These are phyloP conservation scores for Sambucus nigra DNA, from an alignment of 129 eudicot genomes.

Conservation along the genomic window DNA sequence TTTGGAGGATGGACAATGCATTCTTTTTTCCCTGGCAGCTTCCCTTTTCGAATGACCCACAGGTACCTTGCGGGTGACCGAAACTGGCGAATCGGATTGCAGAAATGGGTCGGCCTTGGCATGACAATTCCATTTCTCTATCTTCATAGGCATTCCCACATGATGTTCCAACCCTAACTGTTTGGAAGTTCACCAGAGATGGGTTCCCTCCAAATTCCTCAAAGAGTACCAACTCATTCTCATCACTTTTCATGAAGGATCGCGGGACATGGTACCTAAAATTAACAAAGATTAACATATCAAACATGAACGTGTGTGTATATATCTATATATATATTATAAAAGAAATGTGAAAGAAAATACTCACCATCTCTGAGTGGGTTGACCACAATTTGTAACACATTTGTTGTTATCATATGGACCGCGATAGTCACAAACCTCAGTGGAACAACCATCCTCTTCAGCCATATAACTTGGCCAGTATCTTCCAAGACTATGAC, in stretches of 20 bases:
- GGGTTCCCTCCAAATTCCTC: neutral
- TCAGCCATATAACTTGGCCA: conserved; percentile 52
- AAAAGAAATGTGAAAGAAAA: neutral
- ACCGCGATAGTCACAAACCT: conserved; percentile 58
- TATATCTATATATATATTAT: neutral
- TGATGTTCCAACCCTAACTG: neutral
- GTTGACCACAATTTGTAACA: neutral
- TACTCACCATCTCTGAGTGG: neutral
- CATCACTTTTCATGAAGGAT: neutral
- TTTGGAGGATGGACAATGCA: conserved; percentile 22
- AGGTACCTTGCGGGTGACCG: conserved; percentile 37
- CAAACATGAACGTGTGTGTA: neutral
- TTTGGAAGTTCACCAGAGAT: neutral
- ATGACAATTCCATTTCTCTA: neutral
- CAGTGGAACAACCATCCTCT: conserved; percentile 27
- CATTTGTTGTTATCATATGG: neutral
- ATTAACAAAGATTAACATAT: neutral
- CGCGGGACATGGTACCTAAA: neutral
- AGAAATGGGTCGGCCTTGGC: conserved; percentile 28
- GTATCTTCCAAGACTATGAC: conserved; percentile 49
- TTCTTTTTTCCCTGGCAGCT: conserved; percentile 18
- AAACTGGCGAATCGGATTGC: conserved; percentile 36
- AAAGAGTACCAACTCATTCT: neutral
- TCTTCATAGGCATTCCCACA: neutral
- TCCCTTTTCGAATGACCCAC: conserved; percentile 37